These are phyloP conservation scores for Royoungia palumana DNA, from an alignment of 768 basidiomycete genomes.

Conservation along the genomic window DNA sequence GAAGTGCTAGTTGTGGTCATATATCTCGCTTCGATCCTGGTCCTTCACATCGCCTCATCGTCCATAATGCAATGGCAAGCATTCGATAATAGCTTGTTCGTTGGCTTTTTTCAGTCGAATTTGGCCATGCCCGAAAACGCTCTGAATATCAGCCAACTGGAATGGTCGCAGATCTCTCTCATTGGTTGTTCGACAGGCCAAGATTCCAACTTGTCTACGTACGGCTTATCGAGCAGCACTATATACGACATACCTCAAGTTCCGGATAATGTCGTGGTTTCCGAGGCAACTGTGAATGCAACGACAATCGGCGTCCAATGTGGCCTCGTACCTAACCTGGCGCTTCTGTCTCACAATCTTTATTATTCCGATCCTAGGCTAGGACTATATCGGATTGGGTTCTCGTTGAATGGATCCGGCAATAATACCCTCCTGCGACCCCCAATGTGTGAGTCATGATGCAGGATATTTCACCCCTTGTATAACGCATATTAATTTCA, in stretches of 20 bases:
- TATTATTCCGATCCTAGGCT: too few relatives aligned
- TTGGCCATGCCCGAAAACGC: neutral
- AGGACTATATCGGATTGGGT: neutral
- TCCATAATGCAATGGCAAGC: slow-evolving; percentile 19
- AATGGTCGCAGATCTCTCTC: neutral
- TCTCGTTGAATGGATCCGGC: neutral
- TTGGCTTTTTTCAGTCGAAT: neutral
- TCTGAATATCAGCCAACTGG: neutral
- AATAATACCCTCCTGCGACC: neutral
- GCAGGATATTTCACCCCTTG: too few relatives aligned
- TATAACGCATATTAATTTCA: too few relatives aligned
- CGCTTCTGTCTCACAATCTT: too few relatives aligned
- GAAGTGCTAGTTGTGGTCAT: slow-evolving; percentile 2
- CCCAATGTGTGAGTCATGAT: neutral
- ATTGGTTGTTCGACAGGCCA: neutral
- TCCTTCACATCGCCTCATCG: slow-evolving; percentile 23
- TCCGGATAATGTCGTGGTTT: neutral
- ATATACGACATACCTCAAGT: neutral
- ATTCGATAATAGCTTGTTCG: slow-evolving; percentile 6
- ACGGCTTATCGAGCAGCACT: neutral
- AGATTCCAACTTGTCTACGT: neutral
- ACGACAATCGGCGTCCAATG: neutral
- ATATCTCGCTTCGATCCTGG: slow-evolving; percentile 16
- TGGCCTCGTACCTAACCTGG: neutral
- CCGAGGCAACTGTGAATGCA: neutral